phyloP scores from a whole-genome alignment of 306 rosid species.

The Vigna unguiculata region DNA sequence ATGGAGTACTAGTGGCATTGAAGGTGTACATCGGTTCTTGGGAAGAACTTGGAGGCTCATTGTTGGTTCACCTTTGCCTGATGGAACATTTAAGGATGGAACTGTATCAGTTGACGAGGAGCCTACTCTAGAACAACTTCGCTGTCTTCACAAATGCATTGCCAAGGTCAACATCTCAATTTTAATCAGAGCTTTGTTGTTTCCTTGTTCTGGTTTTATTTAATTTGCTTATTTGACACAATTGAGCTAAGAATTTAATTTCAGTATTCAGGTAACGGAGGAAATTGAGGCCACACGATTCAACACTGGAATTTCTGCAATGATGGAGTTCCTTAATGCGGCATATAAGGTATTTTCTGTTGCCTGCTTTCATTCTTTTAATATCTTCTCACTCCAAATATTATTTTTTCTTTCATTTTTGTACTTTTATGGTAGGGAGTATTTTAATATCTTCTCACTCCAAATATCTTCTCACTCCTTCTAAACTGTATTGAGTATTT shows the following conservation, averaged over 20 bases:
- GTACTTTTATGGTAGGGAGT: neutral
- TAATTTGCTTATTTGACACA: constrained; percentile 39
- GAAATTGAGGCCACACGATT: constrained; percentile 93
- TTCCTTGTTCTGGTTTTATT: constrained; percentile 32
- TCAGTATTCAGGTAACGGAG: constrained; percentile 79
- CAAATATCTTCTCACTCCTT: too few relatives aligned
- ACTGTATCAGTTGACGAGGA: constrained; percentile 82
- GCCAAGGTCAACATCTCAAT: constrained; percentile 71
- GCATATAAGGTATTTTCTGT: constrained; percentile 76
- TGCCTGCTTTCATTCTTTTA: constrained; percentile 7
- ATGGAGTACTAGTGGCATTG: constrained; percentile 97
- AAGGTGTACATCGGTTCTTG: constrained; percentile 92
- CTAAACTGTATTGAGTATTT: neutral
- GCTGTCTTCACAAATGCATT: constrained; percentile 89
- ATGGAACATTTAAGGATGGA: constrained; percentile 80
- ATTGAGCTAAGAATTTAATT: constrained; percentile 50
- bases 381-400: neutral
- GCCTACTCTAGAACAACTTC: constrained; percentile 85
- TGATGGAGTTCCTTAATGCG: constrained; percentile 95
- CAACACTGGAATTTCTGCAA: constrained; percentile 97
- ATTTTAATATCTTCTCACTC: too few relatives aligned
- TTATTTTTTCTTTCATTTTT: neutral
- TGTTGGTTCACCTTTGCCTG: constrained; percentile 81
- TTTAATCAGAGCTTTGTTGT: constrained; percentile 31
- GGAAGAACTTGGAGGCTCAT: constrained; percentile 95